Conservation (phyloP, 2,329 filamentous ascomycete species). For the Fusarium nanum region DNA sequence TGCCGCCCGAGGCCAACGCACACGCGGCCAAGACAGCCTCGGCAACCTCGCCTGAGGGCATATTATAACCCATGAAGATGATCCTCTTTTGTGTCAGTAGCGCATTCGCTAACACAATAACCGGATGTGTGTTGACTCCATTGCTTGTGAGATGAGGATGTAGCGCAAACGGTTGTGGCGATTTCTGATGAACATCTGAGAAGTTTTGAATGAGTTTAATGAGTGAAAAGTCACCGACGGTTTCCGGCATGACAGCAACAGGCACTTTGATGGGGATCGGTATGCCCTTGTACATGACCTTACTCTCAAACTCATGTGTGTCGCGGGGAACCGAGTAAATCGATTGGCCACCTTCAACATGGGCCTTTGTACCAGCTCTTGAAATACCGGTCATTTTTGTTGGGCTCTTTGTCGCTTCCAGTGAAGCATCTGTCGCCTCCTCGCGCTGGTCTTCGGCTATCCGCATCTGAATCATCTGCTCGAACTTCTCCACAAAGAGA, state of each 20-base stretch:
- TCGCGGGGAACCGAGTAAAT: conserved; percentile 86
- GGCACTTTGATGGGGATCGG: conserved; percentile 97
- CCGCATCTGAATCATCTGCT: conserved; percentile 89
- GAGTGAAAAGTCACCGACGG: conserved; percentile 95
- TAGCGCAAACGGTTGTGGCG: conserved; percentile 83
- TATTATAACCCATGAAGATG: conserved; percentile 94
- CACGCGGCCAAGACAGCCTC: conserved; percentile 99
- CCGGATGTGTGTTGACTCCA: conserved; percentile 88
- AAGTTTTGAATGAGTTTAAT: conserved; percentile 98
- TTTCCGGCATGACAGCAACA: conserved; percentile 92
- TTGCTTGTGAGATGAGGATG: conserved; percentile 95
- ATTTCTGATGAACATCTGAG: conserved; percentile 81
- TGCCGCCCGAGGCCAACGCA: conserved; percentile 88
- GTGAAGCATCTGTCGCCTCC: conserved; percentile 51
- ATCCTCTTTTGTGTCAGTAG: conserved; percentile 96
- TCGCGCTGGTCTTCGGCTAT: conserved; percentile 72
- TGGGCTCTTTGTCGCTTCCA: conserved; percentile 61
- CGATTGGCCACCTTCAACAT: conserved; percentile 68
- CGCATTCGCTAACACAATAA: conserved; percentile 94
- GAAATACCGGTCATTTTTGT: conserved; percentile 63
- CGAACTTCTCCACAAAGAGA: conserved; percentile 97
- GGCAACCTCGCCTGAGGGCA: conserved; percentile 94
- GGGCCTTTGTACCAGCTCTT: conserved; percentile 71
- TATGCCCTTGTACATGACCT: conserved; percentile 94
- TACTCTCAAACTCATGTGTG: conserved; percentile 97